Conservation (phyloP, 768 basidiomycete species). For the Kwoniella botswanensis region DNA sequence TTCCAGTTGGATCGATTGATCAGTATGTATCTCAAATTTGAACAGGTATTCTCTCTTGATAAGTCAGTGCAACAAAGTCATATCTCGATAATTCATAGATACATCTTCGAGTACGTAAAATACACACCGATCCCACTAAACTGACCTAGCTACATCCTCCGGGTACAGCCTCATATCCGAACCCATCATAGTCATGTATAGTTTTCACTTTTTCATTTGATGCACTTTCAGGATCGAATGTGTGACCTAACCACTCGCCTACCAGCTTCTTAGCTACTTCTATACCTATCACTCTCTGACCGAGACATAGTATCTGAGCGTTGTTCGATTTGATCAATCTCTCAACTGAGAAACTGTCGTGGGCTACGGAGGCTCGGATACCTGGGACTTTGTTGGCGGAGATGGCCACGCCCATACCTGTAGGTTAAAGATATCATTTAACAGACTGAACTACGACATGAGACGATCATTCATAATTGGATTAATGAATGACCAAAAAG, state of each 20-base stretch:
- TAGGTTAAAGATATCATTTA: not conserved
- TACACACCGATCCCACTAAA: not conserved
- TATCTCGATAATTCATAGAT: too few species aligned
- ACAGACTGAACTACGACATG: not conserved
- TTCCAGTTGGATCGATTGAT: too few species aligned
- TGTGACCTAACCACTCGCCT: slow-evolving; percentile 53
- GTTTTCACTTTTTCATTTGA: slow-evolving; percentile 53
- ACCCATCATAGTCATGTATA: slow-evolving; percentile 52
- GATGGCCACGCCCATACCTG: slow-evolving; percentile 55
- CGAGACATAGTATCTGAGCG: slow-evolving; percentile 55
- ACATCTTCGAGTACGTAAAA: too few species aligned
- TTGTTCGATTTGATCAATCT: slow-evolving; percentile 55
- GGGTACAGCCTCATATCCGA: slow-evolving; percentile 23
- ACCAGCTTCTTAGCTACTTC: slow-evolving; percentile 50
- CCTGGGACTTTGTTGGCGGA: slow-evolving; percentile 55
- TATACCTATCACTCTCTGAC: slow-evolving; percentile 55
- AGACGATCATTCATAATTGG: too few species aligned
- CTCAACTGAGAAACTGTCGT: slow-evolving; percentile 57
- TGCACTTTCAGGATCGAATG: slow-evolving; percentile 48
- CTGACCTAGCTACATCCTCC: slow-evolving; percentile 12
- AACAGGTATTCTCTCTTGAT: too few species aligned
- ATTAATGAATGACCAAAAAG: too few species aligned
- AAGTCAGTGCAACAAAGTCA: too few species aligned
- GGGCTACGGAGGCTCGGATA: slow-evolving; percentile 50
- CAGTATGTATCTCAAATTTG: too few species aligned